Conservation (phyloP, 1,284 basidiomycete genomes). For the Termitomyces sp. region DNA sequence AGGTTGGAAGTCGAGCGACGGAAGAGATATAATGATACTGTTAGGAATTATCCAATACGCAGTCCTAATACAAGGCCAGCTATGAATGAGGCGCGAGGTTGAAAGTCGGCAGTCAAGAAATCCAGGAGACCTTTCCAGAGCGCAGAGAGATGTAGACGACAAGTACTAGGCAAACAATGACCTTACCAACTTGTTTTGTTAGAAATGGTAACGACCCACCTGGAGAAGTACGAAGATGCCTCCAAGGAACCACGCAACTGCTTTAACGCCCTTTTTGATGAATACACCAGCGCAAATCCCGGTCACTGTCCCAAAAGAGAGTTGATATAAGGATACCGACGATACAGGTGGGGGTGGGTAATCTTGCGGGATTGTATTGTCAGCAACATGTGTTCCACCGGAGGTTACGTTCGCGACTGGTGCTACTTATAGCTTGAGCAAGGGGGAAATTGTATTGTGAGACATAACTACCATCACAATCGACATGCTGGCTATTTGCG, state of each 20-base stretch:
- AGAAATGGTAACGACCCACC: constrained; percentile 39
- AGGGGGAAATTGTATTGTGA: neutral
- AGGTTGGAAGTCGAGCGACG: too few relatives aligned
- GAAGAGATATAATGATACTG: too few relatives aligned
- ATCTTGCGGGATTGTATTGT: constrained; percentile 7
- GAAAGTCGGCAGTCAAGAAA: constrained; percentile 93
- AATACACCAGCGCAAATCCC: constrained; percentile 91
- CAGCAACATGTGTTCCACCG: constrained; percentile 2
- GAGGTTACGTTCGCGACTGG: constrained; percentile 6
- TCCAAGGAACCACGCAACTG: constrained; percentile 79
- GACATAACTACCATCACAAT: constrained; percentile 21
- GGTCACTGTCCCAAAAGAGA: constrained; percentile 83
- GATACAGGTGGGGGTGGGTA: constrained; percentile 59
- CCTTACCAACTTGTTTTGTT: neutral
- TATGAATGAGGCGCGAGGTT: constrained; percentile 73
- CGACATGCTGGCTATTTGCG: constrained; percentile 11
- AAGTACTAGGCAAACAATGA: constrained; percentile 56
- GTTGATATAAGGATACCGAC: constrained; percentile 73
- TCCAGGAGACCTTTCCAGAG: constrained; percentile 73
- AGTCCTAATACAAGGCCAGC: constrained; percentile 69
- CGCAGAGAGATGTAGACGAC: constrained; percentile 57
- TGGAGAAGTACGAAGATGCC: constrained; percentile 85
- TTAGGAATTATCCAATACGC: constrained; percentile 44
- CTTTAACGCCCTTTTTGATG: constrained; percentile 88
- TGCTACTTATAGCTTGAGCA: neutral